Conservation (phyloP, 2,329 filamentous ascomycete genomes). For the Fusarium nisikadoi region DNA sequence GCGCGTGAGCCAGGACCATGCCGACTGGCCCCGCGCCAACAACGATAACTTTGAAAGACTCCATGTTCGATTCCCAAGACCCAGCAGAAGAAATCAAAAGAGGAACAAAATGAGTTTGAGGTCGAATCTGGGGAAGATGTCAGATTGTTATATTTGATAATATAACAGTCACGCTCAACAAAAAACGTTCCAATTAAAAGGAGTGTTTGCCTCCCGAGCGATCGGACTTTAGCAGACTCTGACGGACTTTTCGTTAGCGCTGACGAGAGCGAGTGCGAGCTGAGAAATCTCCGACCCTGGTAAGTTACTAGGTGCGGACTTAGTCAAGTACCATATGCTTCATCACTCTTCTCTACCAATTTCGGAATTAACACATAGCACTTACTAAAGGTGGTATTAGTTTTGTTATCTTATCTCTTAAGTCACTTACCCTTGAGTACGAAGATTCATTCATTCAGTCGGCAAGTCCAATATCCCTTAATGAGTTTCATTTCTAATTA, state of each 20-base stretch:
- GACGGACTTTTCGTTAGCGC: neutral
- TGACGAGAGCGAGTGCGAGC: neutral
- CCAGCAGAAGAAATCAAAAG: too few relatives aligned
- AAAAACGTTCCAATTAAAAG: neutral
- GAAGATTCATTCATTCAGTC: too few relatives aligned
- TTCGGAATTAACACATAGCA: accelerated
- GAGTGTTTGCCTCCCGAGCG: neutral
- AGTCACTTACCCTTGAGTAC: neutral
- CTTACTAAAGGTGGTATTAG: neutral
- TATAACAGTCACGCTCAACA: neutral
- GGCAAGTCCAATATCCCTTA: too few relatives aligned
- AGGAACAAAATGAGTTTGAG: neutral
- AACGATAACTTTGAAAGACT: constrained; percentile 20
- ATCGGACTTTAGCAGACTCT: neutral
- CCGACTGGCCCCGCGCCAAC: constrained; percentile 22
- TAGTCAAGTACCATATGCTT: accelerated
- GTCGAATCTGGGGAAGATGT: neutral
- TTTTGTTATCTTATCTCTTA: neutral
- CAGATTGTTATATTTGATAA: neutral
- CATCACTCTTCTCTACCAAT: accelerated
- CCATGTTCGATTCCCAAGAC: neutral
- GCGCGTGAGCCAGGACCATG: constrained; percentile 17
- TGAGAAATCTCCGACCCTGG: neutral
- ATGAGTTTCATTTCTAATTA: too few relatives aligned
- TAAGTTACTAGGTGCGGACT: accelerated